Percentiles rank a stretch among this genome's conserved stretches.
Conservation (phyloP, 768 basidiomycete genomes). For the Cubamyces sp. region DNA sequence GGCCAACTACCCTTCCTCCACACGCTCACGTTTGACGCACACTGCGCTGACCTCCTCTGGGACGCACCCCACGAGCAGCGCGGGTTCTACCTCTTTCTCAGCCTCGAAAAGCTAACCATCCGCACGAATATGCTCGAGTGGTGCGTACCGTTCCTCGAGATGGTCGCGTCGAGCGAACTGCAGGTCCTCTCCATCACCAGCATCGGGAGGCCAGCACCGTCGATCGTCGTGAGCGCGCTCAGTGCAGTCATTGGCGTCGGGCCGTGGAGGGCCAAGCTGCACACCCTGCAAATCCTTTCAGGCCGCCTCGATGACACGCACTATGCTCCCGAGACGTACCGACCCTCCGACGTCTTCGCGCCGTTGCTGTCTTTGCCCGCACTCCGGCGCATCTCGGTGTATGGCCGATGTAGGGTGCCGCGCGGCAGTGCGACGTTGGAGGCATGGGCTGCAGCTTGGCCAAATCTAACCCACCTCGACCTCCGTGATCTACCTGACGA, state of each 20-base stretch:
- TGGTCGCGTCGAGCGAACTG: background rate
- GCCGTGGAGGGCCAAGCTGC: background rate
- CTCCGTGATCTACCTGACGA: background rate
- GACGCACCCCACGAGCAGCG: background rate
- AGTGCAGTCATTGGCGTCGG: background rate
- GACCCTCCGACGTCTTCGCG: background rate
- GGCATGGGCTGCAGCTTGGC: background rate
- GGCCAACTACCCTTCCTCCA: background rate
- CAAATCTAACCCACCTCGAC: background rate
- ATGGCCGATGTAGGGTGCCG: background rate
- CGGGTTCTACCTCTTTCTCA: background rate
- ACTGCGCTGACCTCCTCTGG: background rate
- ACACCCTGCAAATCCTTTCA: background rate
- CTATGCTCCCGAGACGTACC: background rate
- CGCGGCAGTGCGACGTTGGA: background rate
- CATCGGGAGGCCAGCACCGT: background rate
- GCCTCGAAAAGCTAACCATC: background rate
- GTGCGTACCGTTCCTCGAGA: background rate
- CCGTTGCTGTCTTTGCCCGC: background rate
- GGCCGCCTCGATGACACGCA: background rate
- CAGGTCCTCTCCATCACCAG: background rate
- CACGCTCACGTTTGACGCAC: background rate
- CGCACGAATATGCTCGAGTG: conserved; percentile 1
- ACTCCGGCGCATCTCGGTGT: background rate
- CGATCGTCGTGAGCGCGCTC: background rate